These are phyloP conservation scores for Purshia tridentata DNA, from an alignment of 306 rosid species.

Conservation along the genomic window DNA sequence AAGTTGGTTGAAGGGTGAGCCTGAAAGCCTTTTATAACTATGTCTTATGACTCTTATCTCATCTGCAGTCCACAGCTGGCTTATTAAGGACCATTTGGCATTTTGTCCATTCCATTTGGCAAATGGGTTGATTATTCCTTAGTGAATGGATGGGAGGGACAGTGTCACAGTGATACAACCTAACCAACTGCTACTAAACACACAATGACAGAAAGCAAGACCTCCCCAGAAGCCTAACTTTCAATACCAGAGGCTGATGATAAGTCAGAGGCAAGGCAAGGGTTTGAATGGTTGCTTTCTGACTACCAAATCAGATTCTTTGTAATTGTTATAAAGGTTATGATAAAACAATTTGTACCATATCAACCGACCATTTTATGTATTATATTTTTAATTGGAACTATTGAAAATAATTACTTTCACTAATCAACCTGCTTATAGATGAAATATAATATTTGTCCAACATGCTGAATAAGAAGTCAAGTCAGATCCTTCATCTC, in stretches of 20 bases:
- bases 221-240: conserved; percentile 10
- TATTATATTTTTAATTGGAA: too few species aligned
- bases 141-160: conserved; percentile 1
- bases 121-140: neutral
- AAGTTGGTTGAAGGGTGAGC: neutral
- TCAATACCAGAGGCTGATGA: conserved; percentile 10
- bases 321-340: neutral
- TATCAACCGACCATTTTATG: too few species aligned
- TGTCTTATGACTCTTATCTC: neutral
- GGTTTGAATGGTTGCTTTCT: conserved; percentile 12
- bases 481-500: neutral
- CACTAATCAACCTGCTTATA: too few species aligned
- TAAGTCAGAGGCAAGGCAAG: neutral
- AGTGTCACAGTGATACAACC: neutral
- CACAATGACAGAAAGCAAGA: conserved; percentile 12
- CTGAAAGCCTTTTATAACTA: neutral
- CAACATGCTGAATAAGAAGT: neutral
- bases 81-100: conserved; percentile 3
- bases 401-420: too few species aligned
- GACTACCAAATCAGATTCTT: neutral
- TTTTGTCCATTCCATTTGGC: conserved; percentile 2
- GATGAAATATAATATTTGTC: too few species aligned
- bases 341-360: neutral
- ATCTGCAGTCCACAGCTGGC: neutral
- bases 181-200: conserved; percentile 10